These are phyloP conservation scores for Berberis thunbergii DNA, from an alignment of 164 flowering plant genomes.

Conservation along the genomic window DNA sequence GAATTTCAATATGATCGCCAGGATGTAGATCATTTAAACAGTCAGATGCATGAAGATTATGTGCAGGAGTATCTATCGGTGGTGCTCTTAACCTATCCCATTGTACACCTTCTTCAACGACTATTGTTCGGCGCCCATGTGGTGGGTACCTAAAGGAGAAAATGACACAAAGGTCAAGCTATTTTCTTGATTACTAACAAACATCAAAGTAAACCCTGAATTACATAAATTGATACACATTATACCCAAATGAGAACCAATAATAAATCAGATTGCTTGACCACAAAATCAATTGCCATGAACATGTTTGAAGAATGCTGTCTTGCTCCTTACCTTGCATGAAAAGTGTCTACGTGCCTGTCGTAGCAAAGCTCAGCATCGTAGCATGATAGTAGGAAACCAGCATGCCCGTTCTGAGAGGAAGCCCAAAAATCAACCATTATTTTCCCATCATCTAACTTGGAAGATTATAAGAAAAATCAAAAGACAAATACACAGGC, in stretches of 20 bases:
- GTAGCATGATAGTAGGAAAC: too few relatives aligned
- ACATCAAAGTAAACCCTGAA: neutral
- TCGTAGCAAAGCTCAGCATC: too few relatives aligned
- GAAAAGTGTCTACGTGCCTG: too few relatives aligned
- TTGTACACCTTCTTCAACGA: too few relatives aligned
- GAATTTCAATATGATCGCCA: too few relatives aligned
- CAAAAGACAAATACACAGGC: too few relatives aligned
- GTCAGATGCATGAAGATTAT: too few relatives aligned
- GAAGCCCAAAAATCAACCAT: neutral
- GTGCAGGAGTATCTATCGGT: too few relatives aligned
- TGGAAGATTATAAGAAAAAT: neutral
- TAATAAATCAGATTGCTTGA: neutral
- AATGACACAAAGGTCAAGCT: neutral
- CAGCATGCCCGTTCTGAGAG: conserved; percentile 14
- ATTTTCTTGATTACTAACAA: neutral
- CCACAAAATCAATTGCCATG: neutral
- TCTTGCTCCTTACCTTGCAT: conserved; percentile 35
- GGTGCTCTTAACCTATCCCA: too few relatives aligned
- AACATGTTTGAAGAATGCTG: neutral
- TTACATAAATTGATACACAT: neutral
- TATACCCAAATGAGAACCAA: neutral
- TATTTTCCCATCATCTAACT: neutral
- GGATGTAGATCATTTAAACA: too few relatives aligned
- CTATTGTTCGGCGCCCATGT: too few relatives aligned
- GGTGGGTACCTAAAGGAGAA: conserved; percentile 4